These are phyloP conservation scores for Steccherinum ochraceum DNA, from an alignment of 768 basidiomycete species.

Conservation along the genomic window DNA sequence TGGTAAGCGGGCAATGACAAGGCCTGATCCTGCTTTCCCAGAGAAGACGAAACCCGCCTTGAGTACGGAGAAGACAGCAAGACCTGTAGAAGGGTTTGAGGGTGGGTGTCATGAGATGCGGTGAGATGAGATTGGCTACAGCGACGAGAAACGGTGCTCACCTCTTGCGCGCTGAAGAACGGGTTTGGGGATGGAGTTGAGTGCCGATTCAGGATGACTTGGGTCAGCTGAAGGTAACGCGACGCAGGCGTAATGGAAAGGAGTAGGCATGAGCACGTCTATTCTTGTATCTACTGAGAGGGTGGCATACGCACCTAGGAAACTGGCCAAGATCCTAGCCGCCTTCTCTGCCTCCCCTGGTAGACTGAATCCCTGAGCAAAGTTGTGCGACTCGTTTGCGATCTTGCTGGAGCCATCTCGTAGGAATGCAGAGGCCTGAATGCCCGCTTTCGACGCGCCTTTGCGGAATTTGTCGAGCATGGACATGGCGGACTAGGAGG, in stretches of 20 bases:
- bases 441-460: constrained; percentile 76
- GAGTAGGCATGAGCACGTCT: neutral
- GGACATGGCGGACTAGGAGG: constrained; percentile 29
- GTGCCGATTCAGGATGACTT: constrained; percentile 77
- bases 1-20: constrained; percentile 87
- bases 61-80: constrained; percentile 91
- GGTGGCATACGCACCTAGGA: constrained; percentile 59
- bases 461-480: constrained; percentile 75
- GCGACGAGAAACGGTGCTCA: constrained; percentile 22
- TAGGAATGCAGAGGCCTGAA: constrained; percentile 73
- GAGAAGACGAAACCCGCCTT: constrained; percentile 95
- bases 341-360: constrained; percentile 94
- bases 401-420: constrained; percentile 62
- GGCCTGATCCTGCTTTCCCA: constrained; percentile 88
- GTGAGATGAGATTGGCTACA: neutral
- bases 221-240: constrained; percentile 50
- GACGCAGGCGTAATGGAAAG: neutral
- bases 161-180: constrained; percentile 88
- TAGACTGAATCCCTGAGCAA: constrained; percentile 80
- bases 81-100: no score
- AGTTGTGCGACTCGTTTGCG: constrained; percentile 68
- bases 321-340: constrained; percentile 83
- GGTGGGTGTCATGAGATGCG: no score
- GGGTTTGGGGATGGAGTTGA: constrained; percentile 91
- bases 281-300: neutral